Evolutionary conservation across 1,139 yeast genomes (phyloP), one percentile per base, ranked within the genome.

Genomic region (Yamadazyma conglobata): DNA sequence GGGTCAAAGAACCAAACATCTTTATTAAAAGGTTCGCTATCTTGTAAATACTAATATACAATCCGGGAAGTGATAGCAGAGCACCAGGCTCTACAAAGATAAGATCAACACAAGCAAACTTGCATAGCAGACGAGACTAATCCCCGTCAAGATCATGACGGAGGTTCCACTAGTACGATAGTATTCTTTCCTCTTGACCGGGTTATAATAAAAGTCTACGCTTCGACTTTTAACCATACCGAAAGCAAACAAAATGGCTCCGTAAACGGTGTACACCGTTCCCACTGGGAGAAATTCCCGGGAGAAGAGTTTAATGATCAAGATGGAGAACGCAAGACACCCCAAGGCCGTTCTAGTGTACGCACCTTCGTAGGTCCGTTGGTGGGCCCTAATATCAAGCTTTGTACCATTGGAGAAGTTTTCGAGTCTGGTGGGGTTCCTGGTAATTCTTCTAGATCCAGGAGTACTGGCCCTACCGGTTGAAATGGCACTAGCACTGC

Each of bases 281-380:
- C 80, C 80, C 17, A 75, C 57, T 0, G 74, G 72, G 34, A 73
- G 56, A 42, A 74, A 75, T 39, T 74, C 79, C 31, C 50, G 56
- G 15, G 76, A 66, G 46, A 75, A 75, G 24, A 75, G 51, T 49
- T 73, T 74, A 44, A 75, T 62, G 25, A 75, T 64, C 29, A 73
- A 42, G n/a, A 67, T 57, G 4, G 73, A 56, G 40, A 69, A 68
- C 17, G 71, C 64, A n/a, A 69, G 49, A 31, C 69, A 54, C 21
- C 69, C 69, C 15, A 75, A 53, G 18, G 79, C 72, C 3, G 78
- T 64, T 32, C 81, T 48, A 9, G 77, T 65, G 44, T 75, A 75
- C 3, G 81, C 79, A 0, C 81, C 81, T 48, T 75, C 80, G 44
- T 75, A 75, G 1, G 81, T 75, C 39, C 81, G 48, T 47, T 75